Conservation (phyloP, 2,329 filamentous ascomycete genomes). For the Alternaria angustiovoidea region DNA sequence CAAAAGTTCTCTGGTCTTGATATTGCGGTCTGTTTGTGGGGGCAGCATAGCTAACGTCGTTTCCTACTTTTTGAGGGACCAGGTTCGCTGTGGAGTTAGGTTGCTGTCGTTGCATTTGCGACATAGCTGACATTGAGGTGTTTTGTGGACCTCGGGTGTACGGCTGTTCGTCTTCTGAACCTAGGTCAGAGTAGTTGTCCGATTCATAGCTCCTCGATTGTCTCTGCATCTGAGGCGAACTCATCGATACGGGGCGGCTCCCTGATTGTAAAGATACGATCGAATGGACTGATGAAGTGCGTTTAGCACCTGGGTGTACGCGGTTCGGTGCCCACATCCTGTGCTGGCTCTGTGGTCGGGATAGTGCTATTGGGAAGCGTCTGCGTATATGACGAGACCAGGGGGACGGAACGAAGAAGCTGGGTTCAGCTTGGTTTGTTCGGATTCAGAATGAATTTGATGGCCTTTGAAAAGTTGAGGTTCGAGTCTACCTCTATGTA, state of each 20-base stretch:
- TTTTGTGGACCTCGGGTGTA: slow-evolving; percentile 24
- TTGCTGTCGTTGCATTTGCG: slow-evolving; percentile 32
- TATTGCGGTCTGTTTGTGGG: slow-evolving; percentile 20
- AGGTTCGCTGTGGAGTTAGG: slow-evolving; percentile 28
- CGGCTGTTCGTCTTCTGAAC: slow-evolving; percentile 35
- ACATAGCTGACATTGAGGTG: slow-evolving; percentile 38
- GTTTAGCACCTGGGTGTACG: slow-evolving; percentile 34
- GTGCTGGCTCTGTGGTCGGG: neutral
- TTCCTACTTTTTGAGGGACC: slow-evolving; percentile 37
- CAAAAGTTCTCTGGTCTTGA: slow-evolving; percentile 16
- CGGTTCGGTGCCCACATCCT: slow-evolving; percentile 48
- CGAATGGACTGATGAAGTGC: slow-evolving; percentile 43
- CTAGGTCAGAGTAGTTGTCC: slow-evolving; percentile 42
- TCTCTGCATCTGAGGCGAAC: slow-evolving; percentile 33
- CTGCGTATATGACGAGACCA: neutral
- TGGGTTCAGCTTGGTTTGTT: neutral
- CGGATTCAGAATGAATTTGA: neutral
- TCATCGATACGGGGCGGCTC: slow-evolving; percentile 11
- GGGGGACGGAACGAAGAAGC: neutral
- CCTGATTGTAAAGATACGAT: slow-evolving; percentile 38
- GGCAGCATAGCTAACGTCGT: slow-evolving; percentile 23
- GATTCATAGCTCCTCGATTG: slow-evolving; percentile 43
- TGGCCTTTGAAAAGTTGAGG: neutral
- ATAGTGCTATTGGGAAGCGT: neutral
- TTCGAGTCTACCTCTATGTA: slow-evolving; percentile 10